Evolutionary conservation across 768 basidiomycete species (phyloP).

Genomic region (Hydnomerulius pinastri): DNA sequence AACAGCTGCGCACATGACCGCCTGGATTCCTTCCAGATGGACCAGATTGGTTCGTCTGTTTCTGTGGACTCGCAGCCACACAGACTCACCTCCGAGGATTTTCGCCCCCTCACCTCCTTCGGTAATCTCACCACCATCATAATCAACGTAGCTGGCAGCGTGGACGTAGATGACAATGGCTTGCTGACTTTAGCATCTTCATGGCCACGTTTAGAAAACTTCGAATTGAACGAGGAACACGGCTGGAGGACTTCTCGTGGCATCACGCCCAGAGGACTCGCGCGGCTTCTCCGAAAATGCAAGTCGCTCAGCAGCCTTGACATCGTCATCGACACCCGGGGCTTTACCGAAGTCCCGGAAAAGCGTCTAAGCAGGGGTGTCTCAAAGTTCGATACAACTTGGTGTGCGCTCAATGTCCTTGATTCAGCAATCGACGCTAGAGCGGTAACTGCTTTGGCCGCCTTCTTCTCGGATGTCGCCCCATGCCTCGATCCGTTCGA

Average conservation of each 20-base stretch:
- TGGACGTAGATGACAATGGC: slow-evolving; percentile 7
- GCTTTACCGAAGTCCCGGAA: slow-evolving; percentile 7
- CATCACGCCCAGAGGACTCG: slow-evolving; percentile 13
- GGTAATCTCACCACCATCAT: slow-evolving; percentile 3
- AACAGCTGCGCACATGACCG: not conserved
- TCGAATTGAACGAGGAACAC: not conserved
- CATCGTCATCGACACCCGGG: slow-evolving; percentile 7
- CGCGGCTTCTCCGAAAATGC: slow-evolving; percentile 13
- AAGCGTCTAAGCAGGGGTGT: not conserved
- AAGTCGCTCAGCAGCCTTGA: slow-evolving; percentile 7
- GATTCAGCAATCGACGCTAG: slow-evolving; percentile 19
- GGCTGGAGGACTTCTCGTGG: slow-evolving; percentile 6
- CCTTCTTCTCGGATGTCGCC: slow-evolving; percentile 17
- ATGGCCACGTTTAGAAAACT: slow-evolving; percentile 8
- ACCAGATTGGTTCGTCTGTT: not conserved
- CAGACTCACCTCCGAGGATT: slow-evolving; percentile 1
- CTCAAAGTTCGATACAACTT: not conserved
- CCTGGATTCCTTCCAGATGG: not conserved
- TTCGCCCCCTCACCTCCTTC: slow-evolving; percentile 8
- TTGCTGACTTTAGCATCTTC: slow-evolving; percentile 14
- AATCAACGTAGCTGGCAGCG: not conserved
- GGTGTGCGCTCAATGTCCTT: slow-evolving; percentile 13
- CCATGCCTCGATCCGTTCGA: too few relatives aligned
- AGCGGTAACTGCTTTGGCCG: slow-evolving; percentile 15
- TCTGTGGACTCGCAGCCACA: not conserved